Percentiles rank a stretch among this genome's conserved stretches.
Evolutionary conservation across 202 grass and related monocot genomes (phyloP).

Genomic region (Bolboschoenoplectus hybrid): DNA sequence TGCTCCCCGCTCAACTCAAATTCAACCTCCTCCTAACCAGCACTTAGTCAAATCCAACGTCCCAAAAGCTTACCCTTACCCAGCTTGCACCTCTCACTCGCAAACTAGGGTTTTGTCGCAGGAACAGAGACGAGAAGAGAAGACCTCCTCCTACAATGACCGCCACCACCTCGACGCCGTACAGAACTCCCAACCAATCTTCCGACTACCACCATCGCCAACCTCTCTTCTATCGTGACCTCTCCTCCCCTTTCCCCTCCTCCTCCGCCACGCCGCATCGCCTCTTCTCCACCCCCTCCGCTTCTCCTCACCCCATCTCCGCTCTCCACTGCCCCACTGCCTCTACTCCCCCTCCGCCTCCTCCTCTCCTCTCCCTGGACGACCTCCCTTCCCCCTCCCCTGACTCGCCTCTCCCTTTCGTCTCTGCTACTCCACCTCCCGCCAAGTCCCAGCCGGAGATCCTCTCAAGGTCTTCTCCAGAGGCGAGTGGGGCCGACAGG

Average conservation of each 20-base stretch:
- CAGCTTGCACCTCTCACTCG: background rate
- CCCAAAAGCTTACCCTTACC: background rate
- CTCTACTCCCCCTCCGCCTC: constrained; percentile 38
- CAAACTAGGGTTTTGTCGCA: constrained; percentile 27
- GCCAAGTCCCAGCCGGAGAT: constrained; percentile 23
- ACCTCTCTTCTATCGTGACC: constrained; percentile 73
- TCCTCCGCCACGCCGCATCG: constrained; percentile 39
- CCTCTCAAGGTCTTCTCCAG: constrained; percentile 53
- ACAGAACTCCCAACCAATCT: constrained; percentile 44
- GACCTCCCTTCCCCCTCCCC: constrained; percentile 48
- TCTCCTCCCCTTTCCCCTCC: constrained; percentile 62
- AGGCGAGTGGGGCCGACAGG: constrained; percentile 18
- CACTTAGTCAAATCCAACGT: background rate
- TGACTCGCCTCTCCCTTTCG: constrained; percentile 41
- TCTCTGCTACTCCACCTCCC: constrained; percentile 35
- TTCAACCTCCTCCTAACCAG: background rate
- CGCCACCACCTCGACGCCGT: constrained; percentile 29
- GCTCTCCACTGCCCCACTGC: constrained; percentile 45
- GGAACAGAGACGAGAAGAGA: background rate
- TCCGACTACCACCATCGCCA: constrained; percentile 65
- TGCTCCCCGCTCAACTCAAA: background rate
- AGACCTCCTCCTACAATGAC: background rate
- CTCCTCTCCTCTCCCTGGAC: constrained; percentile 44
- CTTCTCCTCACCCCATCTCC: constrained; percentile 67
- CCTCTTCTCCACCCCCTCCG: constrained; percentile 60